Conservation (phyloP, 257 asterid genomes). For the Knoxia roxburghii region DNA sequence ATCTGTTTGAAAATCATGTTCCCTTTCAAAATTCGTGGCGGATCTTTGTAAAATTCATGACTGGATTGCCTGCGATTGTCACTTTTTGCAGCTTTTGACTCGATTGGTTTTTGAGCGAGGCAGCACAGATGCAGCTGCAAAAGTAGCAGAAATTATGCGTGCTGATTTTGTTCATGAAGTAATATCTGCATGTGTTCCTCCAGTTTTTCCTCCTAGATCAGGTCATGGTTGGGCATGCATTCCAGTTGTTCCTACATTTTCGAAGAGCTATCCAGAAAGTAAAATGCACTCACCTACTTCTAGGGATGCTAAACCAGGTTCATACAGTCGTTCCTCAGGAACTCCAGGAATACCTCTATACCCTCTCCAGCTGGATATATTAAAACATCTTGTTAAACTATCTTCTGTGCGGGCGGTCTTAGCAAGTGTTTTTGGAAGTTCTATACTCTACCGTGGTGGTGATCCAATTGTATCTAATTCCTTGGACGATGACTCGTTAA, state of each 20-base stretch:
- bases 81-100: conserved; percentile 74
- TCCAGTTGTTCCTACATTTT: conserved; percentile 78
- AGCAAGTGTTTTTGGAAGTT: conserved; percentile 96
- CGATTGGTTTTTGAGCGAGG: conserved; percentile 89
- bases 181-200: conserved; percentile 96
- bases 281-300: conserved; percentile 70
- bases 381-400: conserved; percentile 87
- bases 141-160: conserved; percentile 92
- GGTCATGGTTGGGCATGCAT: conserved; percentile 99
- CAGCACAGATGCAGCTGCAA: conserved; percentile 95
- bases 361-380: conserved; percentile 85
- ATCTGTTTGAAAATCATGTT: not conserved
- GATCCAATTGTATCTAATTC: conserved; percentile 68
- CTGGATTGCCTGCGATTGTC: conserved; percentile 1
- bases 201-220: conserved; percentile 95
- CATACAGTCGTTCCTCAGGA: conserved; percentile 79
- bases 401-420: conserved; percentile 95
- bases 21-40: not conserved
- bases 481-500: conserved; percentile 52
- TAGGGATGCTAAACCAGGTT: conserved; percentile 80
- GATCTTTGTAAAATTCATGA: not conserved
- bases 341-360: conserved; percentile 80
- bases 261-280: conserved; percentile 52
- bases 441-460: conserved; percentile 71
- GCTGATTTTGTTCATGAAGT: conserved; percentile 97